These are phyloP conservation scores for Setomelanomma holmii DNA, from an alignment of 2,329 filamentous ascomycete species.

Conservation along the genomic window DNA sequence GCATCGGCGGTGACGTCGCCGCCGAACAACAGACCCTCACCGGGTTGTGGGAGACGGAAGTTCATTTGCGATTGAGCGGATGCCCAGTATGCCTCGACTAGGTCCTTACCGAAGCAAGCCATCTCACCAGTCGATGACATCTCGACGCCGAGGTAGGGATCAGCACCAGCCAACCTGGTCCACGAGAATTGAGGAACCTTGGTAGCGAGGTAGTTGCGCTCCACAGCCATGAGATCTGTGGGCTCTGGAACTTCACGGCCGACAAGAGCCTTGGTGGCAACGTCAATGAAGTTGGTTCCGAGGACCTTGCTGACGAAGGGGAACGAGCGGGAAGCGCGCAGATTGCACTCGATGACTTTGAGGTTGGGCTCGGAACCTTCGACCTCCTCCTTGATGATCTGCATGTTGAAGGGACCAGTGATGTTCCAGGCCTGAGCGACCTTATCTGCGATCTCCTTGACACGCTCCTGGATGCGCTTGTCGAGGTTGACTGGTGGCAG, in stretches of 20 bases:
- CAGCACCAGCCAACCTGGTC: conserved; percentile 95
- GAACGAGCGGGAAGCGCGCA: conserved; percentile 96
- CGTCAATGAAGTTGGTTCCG: conserved; percentile 94
- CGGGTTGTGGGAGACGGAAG: conserved; percentile 94
- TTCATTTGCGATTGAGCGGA: conserved; percentile 98
- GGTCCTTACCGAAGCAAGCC: conserved; percentile 95
- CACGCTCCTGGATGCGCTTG: conserved; percentile 76
- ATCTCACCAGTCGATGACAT: conserved; percentile 98
- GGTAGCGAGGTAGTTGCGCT: conserved; percentile 92
- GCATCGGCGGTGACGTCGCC: conserved; percentile 69
- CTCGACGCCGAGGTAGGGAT: conserved; percentile 97
- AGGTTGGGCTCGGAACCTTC: conserved; percentile 77
- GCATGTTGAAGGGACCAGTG: conserved; percentile 99
- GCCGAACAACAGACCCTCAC: conserved; percentile 93
- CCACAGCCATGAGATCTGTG: conserved; percentile 84
- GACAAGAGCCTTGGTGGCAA: conserved; percentile 90
- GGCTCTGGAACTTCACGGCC: conserved; percentile 84
- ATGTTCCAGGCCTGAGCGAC: conserved; percentile 97
- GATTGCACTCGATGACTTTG: conserved; percentile 98
- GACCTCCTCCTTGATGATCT: conserved; percentile 92
- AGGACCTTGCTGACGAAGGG: conserved; percentile 98
- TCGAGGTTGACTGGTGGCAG: conserved; percentile 86
- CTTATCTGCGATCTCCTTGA: conserved; percentile 96
- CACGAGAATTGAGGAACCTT: conserved; percentile 99
- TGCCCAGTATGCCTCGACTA: conserved; percentile 97